Evolutionary conservation across 2,329 filamentous ascomycete genomes (phyloP).

Genomic region (Cercospora sp.): DNA sequence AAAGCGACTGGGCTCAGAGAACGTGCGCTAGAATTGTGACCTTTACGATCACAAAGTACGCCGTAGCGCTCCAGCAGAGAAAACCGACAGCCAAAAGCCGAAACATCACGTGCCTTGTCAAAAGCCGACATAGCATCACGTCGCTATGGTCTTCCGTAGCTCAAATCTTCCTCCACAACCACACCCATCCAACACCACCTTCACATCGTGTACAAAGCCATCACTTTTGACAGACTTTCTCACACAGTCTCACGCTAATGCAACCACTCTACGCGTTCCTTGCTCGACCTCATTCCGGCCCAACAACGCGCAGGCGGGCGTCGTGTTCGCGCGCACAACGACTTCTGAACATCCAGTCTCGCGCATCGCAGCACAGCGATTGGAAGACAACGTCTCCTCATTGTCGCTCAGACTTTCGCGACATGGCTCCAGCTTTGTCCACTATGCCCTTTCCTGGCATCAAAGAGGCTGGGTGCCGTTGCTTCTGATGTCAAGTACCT

Average conservation of each 20-base stretch:
- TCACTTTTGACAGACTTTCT: slow-evolving; percentile 14
- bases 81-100: neutral
- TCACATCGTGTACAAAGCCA: slow-evolving; percentile 8
- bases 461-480: slow-evolving; percentile 7
- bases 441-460: neutral
- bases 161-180: slow-evolving; percentile 10
- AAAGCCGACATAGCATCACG: neutral
- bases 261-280: slow-evolving; percentile 18
- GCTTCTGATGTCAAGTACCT: slow-evolving; percentile 3
- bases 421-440: slow-evolving; percentile 1
- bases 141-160: slow-evolving; percentile 3
- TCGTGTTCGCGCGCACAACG: slow-evolving; percentile 7
- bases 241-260: slow-evolving; percentile 13
- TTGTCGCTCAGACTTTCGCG: slow-evolving; percentile 1
- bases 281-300: slow-evolving; percentile 8
- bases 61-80: neutral
- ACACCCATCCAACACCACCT: neutral
- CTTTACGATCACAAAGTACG: neutral
- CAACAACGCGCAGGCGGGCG: neutral
- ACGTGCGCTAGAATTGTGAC: neutral
- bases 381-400: neutral
- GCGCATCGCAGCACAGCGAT: slow-evolving; percentile 10
- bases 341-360: slow-evolving; percentile 11
- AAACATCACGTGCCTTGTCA: neutral
- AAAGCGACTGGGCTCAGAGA: neutral